phyloP scores from a whole-genome alignment of 371 early-diverging fungal genomes.

The Mortierella sp. region DNA sequence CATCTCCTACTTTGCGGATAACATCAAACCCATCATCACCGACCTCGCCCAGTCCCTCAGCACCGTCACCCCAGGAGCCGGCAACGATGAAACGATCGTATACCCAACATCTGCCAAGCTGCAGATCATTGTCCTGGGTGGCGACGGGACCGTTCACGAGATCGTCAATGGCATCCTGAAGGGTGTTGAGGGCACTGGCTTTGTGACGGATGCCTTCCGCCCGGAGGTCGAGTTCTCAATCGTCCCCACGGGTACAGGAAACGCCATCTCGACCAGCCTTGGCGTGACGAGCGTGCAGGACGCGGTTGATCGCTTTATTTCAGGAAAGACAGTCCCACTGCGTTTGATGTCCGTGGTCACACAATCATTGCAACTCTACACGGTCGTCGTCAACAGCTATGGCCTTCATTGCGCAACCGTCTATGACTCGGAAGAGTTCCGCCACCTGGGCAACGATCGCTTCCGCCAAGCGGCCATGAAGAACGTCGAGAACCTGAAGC shows the following conservation, averaged over 20 bases:
- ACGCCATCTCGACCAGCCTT: conserved; percentile 49
- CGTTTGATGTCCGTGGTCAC: conserved; percentile 40
- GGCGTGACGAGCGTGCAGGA: conserved; percentile 39
- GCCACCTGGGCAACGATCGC: conserved; percentile 52
- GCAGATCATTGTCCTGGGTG: conserved; percentile 52
- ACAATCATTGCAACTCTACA: conserved; percentile 34
- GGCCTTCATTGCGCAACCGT: conserved; percentile 57
- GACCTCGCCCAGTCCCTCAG: conserved; percentile 51
- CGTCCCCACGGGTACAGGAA: conserved; percentile 54
- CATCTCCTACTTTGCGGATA: conserved; percentile 39
- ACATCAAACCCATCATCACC: conserved; percentile 47
- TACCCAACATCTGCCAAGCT: conserved; percentile 35
- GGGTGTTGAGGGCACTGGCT: conserved; percentile 36
- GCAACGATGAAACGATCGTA: conserved; percentile 1
- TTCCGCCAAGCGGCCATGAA: conserved; percentile 56
- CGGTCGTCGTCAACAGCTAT: conserved; percentile 51
- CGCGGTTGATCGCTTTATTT: conserved; percentile 39
- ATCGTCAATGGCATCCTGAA: conserved; percentile 50
- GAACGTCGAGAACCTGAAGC: conserved; percentile 44
- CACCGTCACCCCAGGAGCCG: neutral
- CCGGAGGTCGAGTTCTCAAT: conserved; percentile 45
- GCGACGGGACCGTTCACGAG: conserved; percentile 54
- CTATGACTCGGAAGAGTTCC: conserved; percentile 51
- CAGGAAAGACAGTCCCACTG: conserved; percentile 28
- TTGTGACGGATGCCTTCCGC: conserved; percentile 40